phyloP scores from a whole-genome alignment of 2,329 filamentous ascomycete species.

The Pyricularia pennisetigena region DNA sequence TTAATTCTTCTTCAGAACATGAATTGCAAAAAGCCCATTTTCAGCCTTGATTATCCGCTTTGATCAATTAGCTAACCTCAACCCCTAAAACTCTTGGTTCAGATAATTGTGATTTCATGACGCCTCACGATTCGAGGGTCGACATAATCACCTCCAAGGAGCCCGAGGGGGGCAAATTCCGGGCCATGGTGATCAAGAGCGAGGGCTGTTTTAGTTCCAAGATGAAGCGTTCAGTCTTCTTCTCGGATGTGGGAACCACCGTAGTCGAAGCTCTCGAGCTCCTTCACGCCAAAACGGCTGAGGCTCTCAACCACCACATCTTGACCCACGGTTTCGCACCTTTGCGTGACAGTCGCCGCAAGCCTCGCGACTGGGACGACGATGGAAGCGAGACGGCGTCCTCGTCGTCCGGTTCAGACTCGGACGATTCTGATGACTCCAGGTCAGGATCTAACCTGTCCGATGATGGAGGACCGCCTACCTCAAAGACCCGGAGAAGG shows the following conservation, averaged over 20 bases:
- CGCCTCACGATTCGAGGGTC: slow-evolving; percentile 9
- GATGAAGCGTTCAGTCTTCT: slow-evolving; percentile 16
- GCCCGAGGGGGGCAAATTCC: slow-evolving; percentile 13
- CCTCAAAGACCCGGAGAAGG: not conserved
- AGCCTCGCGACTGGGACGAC: slow-evolving; percentile 8
- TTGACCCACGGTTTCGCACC: slow-evolving; percentile 22
- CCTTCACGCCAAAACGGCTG: slow-evolving; percentile 28
- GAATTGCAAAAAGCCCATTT: not conserved
- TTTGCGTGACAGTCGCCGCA: slow-evolving; percentile 1
- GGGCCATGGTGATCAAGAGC: slow-evolving; percentile 14
- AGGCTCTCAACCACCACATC: slow-evolving; percentile 23
- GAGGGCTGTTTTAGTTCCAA: slow-evolving; percentile 7
- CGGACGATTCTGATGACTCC: slow-evolving; percentile 1
- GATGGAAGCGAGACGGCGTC: slow-evolving; percentile 4
- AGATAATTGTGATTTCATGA: slow-evolving; percentile 21
- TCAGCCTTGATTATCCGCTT: not conserved
- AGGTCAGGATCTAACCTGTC: not conserved
- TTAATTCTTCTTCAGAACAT: not conserved
- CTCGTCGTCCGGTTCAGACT: slow-evolving; percentile 3
- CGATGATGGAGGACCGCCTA: not conserved
- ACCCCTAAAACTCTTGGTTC: not conserved
- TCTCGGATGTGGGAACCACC: slow-evolving; percentile 21
- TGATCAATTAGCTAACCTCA: not conserved
- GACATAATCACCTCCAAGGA: slow-evolving; percentile 16
- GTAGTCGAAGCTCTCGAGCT: slow-evolving; percentile 22